Base-by-base conservation (phyloP, 768 basidiomycete species). In the Lactarius indigo region DNA sequence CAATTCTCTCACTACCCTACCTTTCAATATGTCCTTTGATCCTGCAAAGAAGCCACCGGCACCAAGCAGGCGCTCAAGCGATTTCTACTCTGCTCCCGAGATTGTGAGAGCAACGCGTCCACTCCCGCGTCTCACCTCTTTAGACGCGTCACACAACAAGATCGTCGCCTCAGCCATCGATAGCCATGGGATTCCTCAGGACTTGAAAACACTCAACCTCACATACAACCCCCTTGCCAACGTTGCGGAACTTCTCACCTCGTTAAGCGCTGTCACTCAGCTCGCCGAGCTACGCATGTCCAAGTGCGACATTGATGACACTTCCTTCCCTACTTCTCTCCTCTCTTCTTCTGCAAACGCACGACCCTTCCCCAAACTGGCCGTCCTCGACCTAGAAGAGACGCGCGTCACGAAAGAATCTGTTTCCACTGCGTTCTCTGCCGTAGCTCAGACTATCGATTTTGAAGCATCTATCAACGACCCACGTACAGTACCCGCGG, bases 81-180 rank as follows among this genome's bases (percentile, higher is more conserved):
- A 83, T 66, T 88, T 92, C 77, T 92, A 91, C 71, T 23, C 52
- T 6, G 79, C 82, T 9, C 84, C 86, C 13, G 81, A 80, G 31
- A 80, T 92, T 66, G 79, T 79, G 5, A 85, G 90, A 41, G 85
- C 92, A 13, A 81, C 81, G 2, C 75, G 80, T 1, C 88, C 90
- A 1, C 76, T 92, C 10, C 91, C 91, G 28, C 81, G 83, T 57
- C 85, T 94, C 52, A 70, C 82, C n/a, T 79, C 76, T 26, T 79
- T 94, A 28, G 80, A 92, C 59, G 85, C 79, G 18, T 89, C 90
- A 1, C 78, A 86, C 74, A 94, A 94, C 77, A 81, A 82, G 66
- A 80, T 94, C 39, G 71, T 76, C 2, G 84, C 88, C 9, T 74
- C 75, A 17, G 74, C 79, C 3, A 85, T 94, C 69, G 85, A 91